Evolutionary conservation across 768 basidiomycete species (phyloP), one percentile per base, ranked within the genome.

Genomic region (Leccinellum rugosiceps): DNA sequence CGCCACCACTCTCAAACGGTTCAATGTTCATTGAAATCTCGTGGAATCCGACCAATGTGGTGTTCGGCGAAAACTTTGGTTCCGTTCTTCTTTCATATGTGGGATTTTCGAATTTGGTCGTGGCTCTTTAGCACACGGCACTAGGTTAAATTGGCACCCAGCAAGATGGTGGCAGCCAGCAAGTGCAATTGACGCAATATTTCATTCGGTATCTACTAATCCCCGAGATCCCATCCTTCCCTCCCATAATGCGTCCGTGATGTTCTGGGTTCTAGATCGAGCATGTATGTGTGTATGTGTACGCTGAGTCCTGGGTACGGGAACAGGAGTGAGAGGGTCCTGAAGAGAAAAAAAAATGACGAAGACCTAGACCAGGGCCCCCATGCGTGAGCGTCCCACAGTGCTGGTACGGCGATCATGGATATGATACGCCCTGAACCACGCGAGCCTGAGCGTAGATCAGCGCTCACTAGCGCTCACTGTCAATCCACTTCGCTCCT

Each of bases 401-500:
- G n/a, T n/a, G n/a, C n/a, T n/a, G n/a, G n/a, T n/a, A n/a, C 46
- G 49, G 3, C 45, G 41, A 43, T 43, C 21, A 62, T 28, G 38
- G 13, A 41, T 41, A 41, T n/a, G n/a, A 10, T n/a, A n/a, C 9
- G 32, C 44, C n/a, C 2, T 45, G 19, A 14, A 25, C 49, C 61
- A 60, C 50, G 51, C 43, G 62, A 55, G n/a, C n/a, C n/a, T n/a
- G n/a, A n/a, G 53, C 2, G 61, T 26, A 38, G 45, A 62, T 62
- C 62, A 52, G 41, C 50, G 62, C 55, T 50, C 60, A 28, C 5
- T 31, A 46, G 38, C 52, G 14, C 21, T 38, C 48, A 26, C 44
- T 31, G 32, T 28, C 52, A 17, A 31, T 50, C 48, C 26, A 45
- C 31, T 23, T 49, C 17, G 38, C 38, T 14, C 38, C n/a, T n/a